A percentile compares a stretch with the other conserved stretches of the same genome.
phyloP scores from a whole-genome alignment of 2,329 filamentous ascomycete genomes.

The Ascochyta viciae-villosae region DNA sequence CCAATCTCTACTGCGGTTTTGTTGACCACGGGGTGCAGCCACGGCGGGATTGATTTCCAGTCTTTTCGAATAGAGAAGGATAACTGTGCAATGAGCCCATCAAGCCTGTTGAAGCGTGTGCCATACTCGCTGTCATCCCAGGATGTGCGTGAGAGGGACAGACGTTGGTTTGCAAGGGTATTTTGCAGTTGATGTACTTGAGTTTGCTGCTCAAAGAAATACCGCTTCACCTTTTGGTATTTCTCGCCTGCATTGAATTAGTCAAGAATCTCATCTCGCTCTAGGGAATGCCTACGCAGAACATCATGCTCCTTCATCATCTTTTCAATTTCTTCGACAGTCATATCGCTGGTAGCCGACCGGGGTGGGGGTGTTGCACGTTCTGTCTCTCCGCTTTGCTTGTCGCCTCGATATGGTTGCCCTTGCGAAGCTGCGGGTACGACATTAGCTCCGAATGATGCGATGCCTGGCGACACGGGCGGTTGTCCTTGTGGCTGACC shows the following conservation, averaged over 20 bases:
- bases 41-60: conserved; percentile 81
- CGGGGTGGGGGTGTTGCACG: conserved; percentile 57
- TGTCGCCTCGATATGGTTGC: conserved; percentile 52
- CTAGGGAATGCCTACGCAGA: conserved; percentile 50
- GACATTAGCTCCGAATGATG: conserved; percentile 55
- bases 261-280: neutral
- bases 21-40: conserved; percentile 82
- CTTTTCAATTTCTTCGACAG: conserved; percentile 56
- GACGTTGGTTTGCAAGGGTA: conserved; percentile 92
- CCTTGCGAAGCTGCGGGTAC: conserved; percentile 55
- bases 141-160: conserved; percentile 91
- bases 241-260: conserved; percentile 72
- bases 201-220: conserved; percentile 91
- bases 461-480: conserved; percentile 48
- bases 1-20: conserved; percentile 84
- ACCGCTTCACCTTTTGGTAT: conserved; percentile 97
- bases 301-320: conserved; percentile 59
- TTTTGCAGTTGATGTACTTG: conserved; percentile 97
- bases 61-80: conserved; percentile 96
- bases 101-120: conserved; percentile 86
- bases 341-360: conserved; percentile 51
- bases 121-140: conserved; percentile 95
- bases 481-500: conserved; percentile 47
- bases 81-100: conserved; percentile 92
- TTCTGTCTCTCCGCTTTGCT: conserved; percentile 47